Conservation (phyloP, 768 basidiomycete species). For the Gautieria morchelliformis region DNA sequence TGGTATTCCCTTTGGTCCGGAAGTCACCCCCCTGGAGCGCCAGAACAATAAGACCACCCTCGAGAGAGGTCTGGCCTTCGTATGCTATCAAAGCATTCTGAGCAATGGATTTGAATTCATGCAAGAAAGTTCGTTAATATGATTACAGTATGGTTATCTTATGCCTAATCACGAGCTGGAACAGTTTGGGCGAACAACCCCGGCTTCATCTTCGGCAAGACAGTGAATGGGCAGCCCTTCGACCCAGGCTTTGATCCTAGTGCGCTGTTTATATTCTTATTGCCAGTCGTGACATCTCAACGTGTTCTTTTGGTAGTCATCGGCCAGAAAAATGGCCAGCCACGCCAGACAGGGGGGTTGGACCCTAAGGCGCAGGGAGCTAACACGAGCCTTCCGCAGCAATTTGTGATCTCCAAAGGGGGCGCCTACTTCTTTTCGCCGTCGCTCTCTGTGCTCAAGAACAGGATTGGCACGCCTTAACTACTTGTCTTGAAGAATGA, state of each 20-base stretch:
- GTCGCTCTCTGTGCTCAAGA: constrained; percentile 36
- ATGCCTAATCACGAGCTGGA: too few relatives aligned
- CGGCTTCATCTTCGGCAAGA: constrained; percentile 14
- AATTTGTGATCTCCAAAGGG: constrained; percentile 36
- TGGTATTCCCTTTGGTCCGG: constrained; percentile 44
- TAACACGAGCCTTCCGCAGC: constrained; percentile 6
- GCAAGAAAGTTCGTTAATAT: constrained; percentile 12
- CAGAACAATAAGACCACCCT: constrained; percentile 27
- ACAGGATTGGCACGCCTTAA: not conserved
- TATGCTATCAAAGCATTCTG: constrained; percentile 26
- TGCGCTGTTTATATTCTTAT: not conserved
- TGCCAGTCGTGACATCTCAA: not conserved
- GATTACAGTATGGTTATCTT: too few relatives aligned
- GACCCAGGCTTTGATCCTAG: constrained; percentile 36
- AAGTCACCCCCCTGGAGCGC: constrained; percentile 32
- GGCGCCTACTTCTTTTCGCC: constrained; percentile 35
- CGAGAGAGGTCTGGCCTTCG: constrained; percentile 39
- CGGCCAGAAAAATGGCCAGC: constrained; percentile 4
- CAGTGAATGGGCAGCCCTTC: not conserved
- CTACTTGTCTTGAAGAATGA: too few relatives aligned
- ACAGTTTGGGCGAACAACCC: constrained; percentile 21
- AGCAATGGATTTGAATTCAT: constrained; percentile 24
- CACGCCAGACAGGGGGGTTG: constrained; percentile 14
- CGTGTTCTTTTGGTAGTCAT: not conserved
- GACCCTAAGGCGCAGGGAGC: constrained; percentile 14